Evolutionary conservation across 176 grass and related monocot genomes (phyloP), one percentile per base, ranked within the genome.

Genomic region (Urochloa ruziziensis): DNA sequence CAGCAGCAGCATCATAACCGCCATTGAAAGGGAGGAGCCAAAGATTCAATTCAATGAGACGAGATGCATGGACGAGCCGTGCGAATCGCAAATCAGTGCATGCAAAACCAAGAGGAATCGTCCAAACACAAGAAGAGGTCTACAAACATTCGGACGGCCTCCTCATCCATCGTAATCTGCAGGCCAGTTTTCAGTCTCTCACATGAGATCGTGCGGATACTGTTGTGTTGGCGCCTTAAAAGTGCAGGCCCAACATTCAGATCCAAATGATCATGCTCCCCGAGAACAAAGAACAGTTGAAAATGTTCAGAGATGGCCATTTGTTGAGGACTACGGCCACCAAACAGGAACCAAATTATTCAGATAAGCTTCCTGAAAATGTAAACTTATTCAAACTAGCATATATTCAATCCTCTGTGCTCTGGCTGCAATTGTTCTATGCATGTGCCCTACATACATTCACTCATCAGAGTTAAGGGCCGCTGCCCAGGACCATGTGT

Each of bases 101-200:
- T 51, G 71, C 37, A 27, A 82, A 82, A 69, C 70, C 61, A 82
- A 82, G 62, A 69, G 70, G 70, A 87, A 82, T 68, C 70, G 33
- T 87, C 85, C 85, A 82, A 87, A 30, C 64, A 10, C 1, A 80
- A 66, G 43, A 24, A 6, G 37, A 28, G 33, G 16, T 30, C 14
- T 19, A 25, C 36, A 62, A 12, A 30, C 71, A 75, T 44, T 69
- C 33, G 72, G 67, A 77, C 21, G 39, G 51, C 62, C 83, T 47
- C 83, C 8, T 42, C 70, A 60, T 60, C 48, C 48, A 57, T 75
- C 49, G 58, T 25, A 24, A 46, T 86, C 54, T 62, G 34, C 74
- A 86, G 56, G 67, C 8, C 83, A 33, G 52, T 65, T 5, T 35
- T 80, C 61, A 47, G 53, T 56, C 11, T 23, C 54, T 87, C 61